A percentile compares a stretch with the other conserved stretches of the same genome.
These are phyloP conservation scores for Phycomyces nitens DNA, from an alignment of 192 early-diverging fungal genomes.

Conservation along the genomic window DNA sequence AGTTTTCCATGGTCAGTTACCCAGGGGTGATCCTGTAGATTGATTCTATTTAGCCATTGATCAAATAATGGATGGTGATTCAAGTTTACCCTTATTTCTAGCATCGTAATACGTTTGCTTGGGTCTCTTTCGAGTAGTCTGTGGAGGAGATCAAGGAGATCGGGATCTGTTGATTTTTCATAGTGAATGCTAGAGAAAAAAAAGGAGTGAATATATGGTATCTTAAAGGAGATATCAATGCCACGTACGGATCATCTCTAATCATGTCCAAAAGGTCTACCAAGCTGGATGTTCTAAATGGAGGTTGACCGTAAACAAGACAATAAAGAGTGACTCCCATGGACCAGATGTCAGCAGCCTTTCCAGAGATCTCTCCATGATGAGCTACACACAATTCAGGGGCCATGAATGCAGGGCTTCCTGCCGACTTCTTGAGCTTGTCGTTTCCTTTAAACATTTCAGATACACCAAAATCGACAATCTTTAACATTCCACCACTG, in stretches of 20 bases:
- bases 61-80: too few species aligned
- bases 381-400: constrained; percentile 65
- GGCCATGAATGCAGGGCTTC: constrained; percentile 88
- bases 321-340: constrained; percentile 86
- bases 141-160: constrained; percentile 57
- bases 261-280: constrained; percentile 82
- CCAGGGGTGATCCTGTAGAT: constrained; percentile 69
- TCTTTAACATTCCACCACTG: constrained; percentile 74
- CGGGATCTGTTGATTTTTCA: constrained; percentile 33
- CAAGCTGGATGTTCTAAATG: constrained; percentile 72
- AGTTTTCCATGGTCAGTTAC: constrained; percentile 66
- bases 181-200: constrained; percentile 24
- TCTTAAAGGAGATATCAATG: too few species aligned
- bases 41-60: background rate
- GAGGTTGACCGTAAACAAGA: constrained; percentile 75
- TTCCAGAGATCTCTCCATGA: constrained; percentile 68
- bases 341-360: constrained; percentile 87
- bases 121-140: constrained; percentile 83
- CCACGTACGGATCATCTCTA: constrained; percentile 47
- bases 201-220: background rate
- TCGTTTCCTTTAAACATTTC: constrained; percentile 85
- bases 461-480: constrained; percentile 97
- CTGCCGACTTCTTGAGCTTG: constrained; percentile 68
- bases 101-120: constrained; percentile 70
- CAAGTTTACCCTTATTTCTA: constrained; percentile 62